phyloP scores from a whole-genome alignment of 192 early-diverging fungal genomes.

The Phycomyces blakesleeanus region DNA sequence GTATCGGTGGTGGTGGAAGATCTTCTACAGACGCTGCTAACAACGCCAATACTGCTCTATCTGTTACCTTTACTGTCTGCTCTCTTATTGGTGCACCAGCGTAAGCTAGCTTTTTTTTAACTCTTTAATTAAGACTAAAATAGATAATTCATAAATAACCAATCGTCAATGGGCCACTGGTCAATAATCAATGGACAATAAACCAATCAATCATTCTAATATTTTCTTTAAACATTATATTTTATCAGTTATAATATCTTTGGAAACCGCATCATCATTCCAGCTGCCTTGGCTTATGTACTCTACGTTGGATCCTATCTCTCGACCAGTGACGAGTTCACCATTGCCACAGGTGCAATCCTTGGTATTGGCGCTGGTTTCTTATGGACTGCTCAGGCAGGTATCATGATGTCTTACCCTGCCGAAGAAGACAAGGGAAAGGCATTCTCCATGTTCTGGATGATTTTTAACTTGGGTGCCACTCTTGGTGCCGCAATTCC shows the following conservation, averaged over 20 bases:
- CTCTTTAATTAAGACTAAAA: no score
- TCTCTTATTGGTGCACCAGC: conserved; percentile 70
- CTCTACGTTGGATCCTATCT: conserved; percentile 79
- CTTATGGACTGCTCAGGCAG: conserved; percentile 49
- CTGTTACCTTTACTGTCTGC: conserved; percentile 73
- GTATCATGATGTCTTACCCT: conserved; percentile 86
- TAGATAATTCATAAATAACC: no score
- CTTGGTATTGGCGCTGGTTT: conserved; percentile 81
- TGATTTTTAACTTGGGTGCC: conserved; percentile 79
- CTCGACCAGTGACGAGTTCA: conserved; percentile 53
- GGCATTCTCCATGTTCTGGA: conserved; percentile 85
- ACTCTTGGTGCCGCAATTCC: conserved; percentile 75
- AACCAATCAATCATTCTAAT: no score
- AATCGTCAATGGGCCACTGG: no score
- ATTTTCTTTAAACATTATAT: no score
- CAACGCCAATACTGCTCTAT: conserved; percentile 78
- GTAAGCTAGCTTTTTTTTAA: conserved; percentile 15
- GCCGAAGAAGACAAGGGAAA: conserved; percentile 76
- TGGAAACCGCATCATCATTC: conserved; percentile 65
- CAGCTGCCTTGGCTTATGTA: conserved; percentile 66
- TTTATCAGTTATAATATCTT: conserved; percentile 76
- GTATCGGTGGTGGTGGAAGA: conserved; percentile 66
- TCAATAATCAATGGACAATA: no score
- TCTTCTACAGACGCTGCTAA: conserved; percentile 57
- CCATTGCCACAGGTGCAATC: conserved; percentile 70